Evolutionary conservation across 345 rosid genomes (phyloP), one percentile per base, ranked within the genome.

Genomic region (Dipteronia sinensis): DNA sequence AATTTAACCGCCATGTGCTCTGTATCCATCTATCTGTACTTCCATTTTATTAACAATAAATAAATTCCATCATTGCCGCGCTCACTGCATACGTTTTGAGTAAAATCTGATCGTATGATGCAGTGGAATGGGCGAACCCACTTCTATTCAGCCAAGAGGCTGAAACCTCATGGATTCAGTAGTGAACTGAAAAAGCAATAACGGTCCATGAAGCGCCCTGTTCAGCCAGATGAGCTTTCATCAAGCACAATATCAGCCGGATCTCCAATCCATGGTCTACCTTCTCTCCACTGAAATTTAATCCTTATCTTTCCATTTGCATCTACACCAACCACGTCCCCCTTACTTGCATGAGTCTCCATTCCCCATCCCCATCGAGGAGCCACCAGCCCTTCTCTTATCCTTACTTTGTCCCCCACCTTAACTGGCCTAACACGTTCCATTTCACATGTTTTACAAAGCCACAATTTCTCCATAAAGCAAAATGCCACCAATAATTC

Each of bases 331-430:
- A 94, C 95, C 29, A 91, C 93, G 72, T 83, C 84, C 3, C 99
- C 99, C 84, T 88, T 92, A 85, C 99, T 96, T 31, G 94, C 88
- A 78, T 89, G 91, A 3, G 99, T 96, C 88, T 96, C 99, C 99
- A 96, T 94, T 83, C 99, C 98, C 99, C 98, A 96, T 19, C 92
- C 99, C 99, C 97, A 94, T 71, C 98, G 86, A 17, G 99, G 99
- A 51, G 90, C 79, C 61, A 86, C 90, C 80, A 96, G 78, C 66
- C 92, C 93, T 56, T 89, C 95, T 83, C 87, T 85, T 29, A 94
- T 94, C 82, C 87, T 88, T 73, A 94, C 97, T 79, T 80, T 86
- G 84, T 96, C 98, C 8, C 95, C 91, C 1, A 91, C 85, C 75
- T 82, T 85, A 77, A 92, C 94, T 15, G 93, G 89, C 73, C 97